A percentile compares a stretch with the other conserved stretches of the same genome.
phyloP scores from a whole-genome alignment of 179 eudicot genomes.

The Silene coronaria region DNA sequence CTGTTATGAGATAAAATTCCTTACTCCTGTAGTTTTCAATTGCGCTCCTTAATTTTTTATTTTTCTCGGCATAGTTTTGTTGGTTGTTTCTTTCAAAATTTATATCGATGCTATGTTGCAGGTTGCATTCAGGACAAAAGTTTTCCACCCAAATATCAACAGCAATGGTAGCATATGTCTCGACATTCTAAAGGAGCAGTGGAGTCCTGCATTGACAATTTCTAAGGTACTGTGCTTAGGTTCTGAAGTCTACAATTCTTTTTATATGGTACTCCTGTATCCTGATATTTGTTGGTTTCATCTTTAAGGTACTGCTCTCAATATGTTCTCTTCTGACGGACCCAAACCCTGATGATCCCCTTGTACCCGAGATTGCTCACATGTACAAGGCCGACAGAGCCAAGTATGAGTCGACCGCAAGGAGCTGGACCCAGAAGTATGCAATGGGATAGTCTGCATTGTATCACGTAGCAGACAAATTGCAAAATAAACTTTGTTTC shows the following conservation, averaged over 20 bases:
- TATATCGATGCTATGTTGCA: slow-evolving; percentile 8
- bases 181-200: slow-evolving; percentile 46
- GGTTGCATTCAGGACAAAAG: slow-evolving; percentile 53
- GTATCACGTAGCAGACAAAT: not conserved
- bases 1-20: not conserved
- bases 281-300: not conserved
- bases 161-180: slow-evolving; percentile 48
- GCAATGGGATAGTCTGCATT: slow-evolving; percentile 34
- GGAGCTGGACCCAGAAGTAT: slow-evolving; percentile 44
- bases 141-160: slow-evolving; percentile 46
- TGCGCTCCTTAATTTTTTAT: not conserved
- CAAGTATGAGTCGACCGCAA: slow-evolving; percentile 36
- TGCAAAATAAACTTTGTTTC: slow-evolving; percentile 20
- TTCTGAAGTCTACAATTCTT: not conserved
- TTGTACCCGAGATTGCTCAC: slow-evolving; percentile 41
- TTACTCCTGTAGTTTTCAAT: not conserved
- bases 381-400: slow-evolving; percentile 37
- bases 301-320: slow-evolving; percentile 36
- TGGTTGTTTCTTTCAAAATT: not conserved
- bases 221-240: slow-evolving; percentile 30
- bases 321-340: slow-evolving; percentile 38
- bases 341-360: slow-evolving; percentile 41
- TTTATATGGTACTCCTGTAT: not conserved
- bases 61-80: not conserved
- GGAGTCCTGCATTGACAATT: slow-evolving; percentile 51